Conservation (phyloP, 1,139 yeast genomes). For the Scheffersomyces quercinus region DNA sequence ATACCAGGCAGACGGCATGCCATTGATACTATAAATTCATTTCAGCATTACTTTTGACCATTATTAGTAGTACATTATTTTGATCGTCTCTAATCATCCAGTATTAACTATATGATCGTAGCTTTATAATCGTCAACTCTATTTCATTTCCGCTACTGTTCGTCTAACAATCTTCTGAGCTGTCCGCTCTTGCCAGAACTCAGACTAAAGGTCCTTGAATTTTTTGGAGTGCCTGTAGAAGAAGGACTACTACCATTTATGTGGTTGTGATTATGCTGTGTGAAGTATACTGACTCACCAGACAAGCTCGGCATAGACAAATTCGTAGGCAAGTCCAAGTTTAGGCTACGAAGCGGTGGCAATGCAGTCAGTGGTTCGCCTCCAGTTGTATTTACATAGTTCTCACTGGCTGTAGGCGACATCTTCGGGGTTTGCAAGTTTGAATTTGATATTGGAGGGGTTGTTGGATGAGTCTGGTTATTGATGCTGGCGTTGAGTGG, state of each 20-base stretch:
- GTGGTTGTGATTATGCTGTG: slow-evolving; percentile 2
- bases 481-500: neutral
- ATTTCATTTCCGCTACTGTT: slow-evolving; percentile 3
- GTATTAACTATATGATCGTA: no score
- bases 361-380: slow-evolving; percentile 32
- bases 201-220: slow-evolving; percentile 16
- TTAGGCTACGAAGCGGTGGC: slow-evolving; percentile 53
- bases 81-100: no score
- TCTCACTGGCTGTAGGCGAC: slow-evolving; percentile 34
- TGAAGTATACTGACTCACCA: slow-evolving; percentile 6
- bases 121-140: no score
- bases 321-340: slow-evolving; percentile 49
- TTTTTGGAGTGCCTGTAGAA: neutral
- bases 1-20: no score
- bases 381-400: slow-evolving; percentile 19
- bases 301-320: slow-evolving; percentile 25
- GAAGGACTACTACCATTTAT: neutral
- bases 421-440: slow-evolving; percentile 56
- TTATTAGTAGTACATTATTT: no score
- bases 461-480: slow-evolving; percentile 3
- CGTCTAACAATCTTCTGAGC: slow-evolving; percentile 18
- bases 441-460: slow-evolving; percentile 16
- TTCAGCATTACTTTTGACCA: no score
- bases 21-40: no score
- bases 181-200: slow-evolving; percentile 25